phyloP scores from a whole-genome alignment of 1,284 basidiomycete species.

The Leccinum proliferum region DNA sequence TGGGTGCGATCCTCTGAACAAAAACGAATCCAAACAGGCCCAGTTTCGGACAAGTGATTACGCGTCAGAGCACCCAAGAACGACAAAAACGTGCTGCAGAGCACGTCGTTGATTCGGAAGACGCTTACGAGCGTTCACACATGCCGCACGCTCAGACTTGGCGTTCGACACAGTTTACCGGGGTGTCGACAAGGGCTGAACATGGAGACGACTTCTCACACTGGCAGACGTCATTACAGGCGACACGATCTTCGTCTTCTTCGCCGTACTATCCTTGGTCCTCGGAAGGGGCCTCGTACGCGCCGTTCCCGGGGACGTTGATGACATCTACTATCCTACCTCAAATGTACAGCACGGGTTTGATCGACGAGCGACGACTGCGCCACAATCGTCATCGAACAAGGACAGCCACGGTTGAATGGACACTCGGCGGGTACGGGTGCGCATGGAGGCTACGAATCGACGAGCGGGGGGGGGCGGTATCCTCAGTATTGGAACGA shows the following conservation, averaged over 20 bases:
- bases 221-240: constrained; percentile 3
- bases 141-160: constrained; percentile 25
- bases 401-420: constrained; percentile 13
- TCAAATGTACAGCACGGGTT: constrained; percentile 65
- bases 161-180: constrained; percentile 23
- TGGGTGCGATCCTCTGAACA: constrained; percentile 51
- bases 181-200: constrained; percentile 12
- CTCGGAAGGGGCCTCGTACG: constrained; percentile 31
- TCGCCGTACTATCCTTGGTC: constrained; percentile 50
- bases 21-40: constrained; percentile 15
- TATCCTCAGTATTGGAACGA: constrained; percentile 61
- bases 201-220: constrained; percentile 12
- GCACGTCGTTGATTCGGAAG: constrained; percentile 28
- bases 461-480: constrained; percentile 22
- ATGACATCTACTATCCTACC: constrained; percentile 58
- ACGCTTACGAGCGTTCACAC: constrained; percentile 27
- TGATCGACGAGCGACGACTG: constrained; percentile 41
- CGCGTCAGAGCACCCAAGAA: constrained; percentile 35
- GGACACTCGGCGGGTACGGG: constrained; percentile 7
- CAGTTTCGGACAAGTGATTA: constrained; percentile 12
- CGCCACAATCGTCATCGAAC: constrained; percentile 14
- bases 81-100: constrained; percentile 33
- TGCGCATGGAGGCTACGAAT: constrained; percentile 16
- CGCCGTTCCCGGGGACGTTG: constrained; percentile 35
- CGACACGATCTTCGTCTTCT: constrained; percentile 3